phyloP scores from a whole-genome alignment of 2,329 filamentous ascomycete genomes.

The Myriosclerotinia scirpicola region DNA sequence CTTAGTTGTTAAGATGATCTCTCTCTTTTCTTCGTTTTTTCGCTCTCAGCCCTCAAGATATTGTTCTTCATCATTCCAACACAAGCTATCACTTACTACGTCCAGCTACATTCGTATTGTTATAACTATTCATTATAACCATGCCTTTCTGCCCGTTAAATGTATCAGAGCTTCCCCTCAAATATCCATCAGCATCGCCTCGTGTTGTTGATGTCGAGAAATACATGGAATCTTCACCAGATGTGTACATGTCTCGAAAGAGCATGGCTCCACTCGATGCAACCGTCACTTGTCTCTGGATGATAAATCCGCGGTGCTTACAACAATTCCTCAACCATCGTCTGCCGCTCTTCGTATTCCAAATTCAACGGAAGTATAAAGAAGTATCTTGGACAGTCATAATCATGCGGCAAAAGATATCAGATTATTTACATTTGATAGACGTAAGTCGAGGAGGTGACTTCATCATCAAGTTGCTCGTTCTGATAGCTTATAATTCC shows the following conservation, averaged over 20 bases:
- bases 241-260: not conserved
- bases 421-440: not conserved
- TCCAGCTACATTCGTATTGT: not conserved
- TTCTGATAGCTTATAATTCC: not conserved
- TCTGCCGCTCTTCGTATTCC: not conserved
- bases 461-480: not conserved
- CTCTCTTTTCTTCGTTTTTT: not conserved
- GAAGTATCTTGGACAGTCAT: not conserved
- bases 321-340: constrained; percentile 18
- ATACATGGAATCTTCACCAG: not conserved
- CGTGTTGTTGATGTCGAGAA: constrained; percentile 1
- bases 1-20: too few relatives aligned
- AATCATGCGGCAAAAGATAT: constrained; percentile 8
- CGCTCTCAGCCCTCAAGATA: not conserved
- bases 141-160: constrained; percentile 15
- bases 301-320: not conserved
- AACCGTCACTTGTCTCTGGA: constrained; percentile 12
- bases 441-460: not conserved
- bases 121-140: not conserved
- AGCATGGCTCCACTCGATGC: constrained; percentile 11
- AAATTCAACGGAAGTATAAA: not conserved
- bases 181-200: not conserved
- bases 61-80: not conserved
- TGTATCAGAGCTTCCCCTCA: constrained; percentile 3
- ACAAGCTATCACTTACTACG: not conserved